Base-by-base conservation (phyloP, 2,329 filamentous ascomycete genomes). In the Aspergillus sp. region DNA sequence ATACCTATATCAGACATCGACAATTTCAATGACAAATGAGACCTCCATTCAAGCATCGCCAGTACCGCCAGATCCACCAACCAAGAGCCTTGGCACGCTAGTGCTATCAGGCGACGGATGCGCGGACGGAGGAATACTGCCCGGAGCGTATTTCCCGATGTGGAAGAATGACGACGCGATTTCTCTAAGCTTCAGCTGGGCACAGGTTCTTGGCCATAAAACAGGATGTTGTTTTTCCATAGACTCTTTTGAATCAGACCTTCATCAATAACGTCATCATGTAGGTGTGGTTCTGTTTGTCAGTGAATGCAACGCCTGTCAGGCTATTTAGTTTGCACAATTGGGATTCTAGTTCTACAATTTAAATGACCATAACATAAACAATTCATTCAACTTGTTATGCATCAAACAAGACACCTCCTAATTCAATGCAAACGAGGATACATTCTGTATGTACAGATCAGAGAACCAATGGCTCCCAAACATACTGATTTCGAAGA, bases 21-120 rank as follows among this genome's bases (percentile, higher is more conserved):
- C 16, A 3, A 38, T 13, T 19, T 17, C 19, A 13, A 24, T 45
- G 22, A 24, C 20, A 45, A 45, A 32, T 30, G 26, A 26, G n/a
- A 11, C n/a, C 5, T 32, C 10, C 26, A 45, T 32, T 30, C 26
- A 45, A 26, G 26, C 43, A 16, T 32, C 26, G 14, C n/a, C 20
- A n/a, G n/a, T 30, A 33, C 33, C 5, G 16, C 14, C 16, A 44
- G 30, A 13, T 50, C 47, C 41, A 42, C 32, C 8, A 13, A 41
- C 47, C 47, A 50, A 50, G 47, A n/a, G 11, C 17, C 47, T 50
- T 50, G 47, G 47, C 47, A 38, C n/a, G 3, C 30, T 20, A 24
- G 42, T 38, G 17, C 33, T n/a, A 36, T 50, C 33, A 35, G 17
- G 33, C 24, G 41, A 44, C 47, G 30, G 47, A 36, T 42, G 16